phyloP scores from a whole-genome alignment of 139 green algal genomes.

The Chlamydomonas sphaeroides region DNA sequence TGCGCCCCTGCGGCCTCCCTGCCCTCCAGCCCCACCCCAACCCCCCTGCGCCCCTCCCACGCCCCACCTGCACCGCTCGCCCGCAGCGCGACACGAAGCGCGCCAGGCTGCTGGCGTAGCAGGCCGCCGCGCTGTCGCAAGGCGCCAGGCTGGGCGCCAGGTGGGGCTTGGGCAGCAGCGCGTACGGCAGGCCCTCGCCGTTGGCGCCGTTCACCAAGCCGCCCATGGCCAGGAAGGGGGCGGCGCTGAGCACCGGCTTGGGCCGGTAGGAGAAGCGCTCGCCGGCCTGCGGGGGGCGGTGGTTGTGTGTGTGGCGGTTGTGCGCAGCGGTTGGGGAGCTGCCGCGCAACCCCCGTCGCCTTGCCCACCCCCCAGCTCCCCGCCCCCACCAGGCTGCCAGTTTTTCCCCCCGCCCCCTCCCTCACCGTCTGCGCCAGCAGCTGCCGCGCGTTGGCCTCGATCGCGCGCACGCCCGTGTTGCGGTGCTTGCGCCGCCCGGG shows the following conservation, averaged over 20 bases:
- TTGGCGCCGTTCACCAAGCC: conserved; percentile 20
- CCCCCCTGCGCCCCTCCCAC: background rate
- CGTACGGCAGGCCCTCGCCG: conserved; percentile 24
- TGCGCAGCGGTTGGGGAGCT: background rate
- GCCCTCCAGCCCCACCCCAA: background rate
- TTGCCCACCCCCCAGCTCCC: background rate
- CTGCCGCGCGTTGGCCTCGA: conserved; percentile 27
- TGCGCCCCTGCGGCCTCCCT: background rate
- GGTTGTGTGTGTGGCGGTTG: too few species aligned
- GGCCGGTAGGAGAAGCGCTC: conserved; percentile 37
- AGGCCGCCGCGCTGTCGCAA: background rate
- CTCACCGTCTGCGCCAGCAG: conserved; percentile 23
- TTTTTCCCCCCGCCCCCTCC: background rate
- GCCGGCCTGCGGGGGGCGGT: background rate
- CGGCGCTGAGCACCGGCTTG: background rate
- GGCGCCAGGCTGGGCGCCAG: conserved; percentile 8
- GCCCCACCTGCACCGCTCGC: conserved; percentile 20
- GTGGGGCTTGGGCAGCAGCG: background rate
- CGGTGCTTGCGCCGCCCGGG: conserved; percentile 32
- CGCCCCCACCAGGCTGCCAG: too few species aligned
- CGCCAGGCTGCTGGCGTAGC: conserved; percentile 8
- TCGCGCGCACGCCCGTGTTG: conserved; percentile 12
- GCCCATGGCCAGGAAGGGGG: conserved; percentile 34
- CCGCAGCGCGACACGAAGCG: conserved; percentile 32
- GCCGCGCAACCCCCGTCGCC: background rate